Evolutionary conservation across 2,329 filamentous ascomycete genomes (phyloP).

Genomic region (Fusarium palustre): DNA sequence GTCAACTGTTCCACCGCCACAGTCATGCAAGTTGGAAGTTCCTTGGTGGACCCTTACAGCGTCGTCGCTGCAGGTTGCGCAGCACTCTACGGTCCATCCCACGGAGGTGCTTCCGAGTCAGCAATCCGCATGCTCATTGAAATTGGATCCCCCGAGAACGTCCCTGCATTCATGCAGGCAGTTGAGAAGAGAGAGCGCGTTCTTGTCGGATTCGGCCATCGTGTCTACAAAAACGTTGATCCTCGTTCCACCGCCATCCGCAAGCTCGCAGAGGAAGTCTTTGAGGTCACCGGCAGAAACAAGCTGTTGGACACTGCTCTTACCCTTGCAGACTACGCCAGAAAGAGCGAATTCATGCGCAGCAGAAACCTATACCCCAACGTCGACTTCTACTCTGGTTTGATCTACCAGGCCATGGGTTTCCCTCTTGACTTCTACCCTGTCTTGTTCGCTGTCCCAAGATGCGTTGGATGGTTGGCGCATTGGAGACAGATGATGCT

Average conservation of each 20-base stretch:
- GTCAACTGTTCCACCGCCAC: conserved; percentile 69
- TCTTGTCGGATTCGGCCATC: conserved; percentile 67
- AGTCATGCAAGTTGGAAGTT: conserved; percentile 66
- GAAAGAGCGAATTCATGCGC: conserved; percentile 61
- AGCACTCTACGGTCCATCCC: conserved; percentile 66
- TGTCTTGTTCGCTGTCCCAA: conserved; percentile 62
- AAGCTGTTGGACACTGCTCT: conserved; percentile 62
- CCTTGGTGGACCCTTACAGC: conserved; percentile 66
- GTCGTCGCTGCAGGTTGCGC: conserved; percentile 65
- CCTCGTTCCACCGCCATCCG: conserved; percentile 64
- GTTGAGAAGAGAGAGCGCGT: conserved; percentile 64
- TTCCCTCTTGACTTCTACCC: conserved; percentile 66
- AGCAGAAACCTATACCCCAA: conserved; percentile 63
- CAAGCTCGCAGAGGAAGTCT: conserved; percentile 62
- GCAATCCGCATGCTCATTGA: conserved; percentile 66
- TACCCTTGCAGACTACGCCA: conserved; percentile 58
- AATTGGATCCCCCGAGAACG: conserved; percentile 63
- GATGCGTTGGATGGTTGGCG: conserved; percentile 64
- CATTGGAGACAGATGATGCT: conserved; percentile 65
- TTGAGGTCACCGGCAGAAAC: conserved; percentile 63
- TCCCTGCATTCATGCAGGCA: conserved; percentile 61
- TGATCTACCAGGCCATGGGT: conserved; percentile 66
- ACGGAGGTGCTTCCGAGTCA: conserved; percentile 69
- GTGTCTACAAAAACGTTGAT: conserved; percentile 66
- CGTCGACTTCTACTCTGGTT: conserved; percentile 64